Evolutionary conservation across 352 stramenopile species (phyloP), one percentile per base, ranked within the genome.

Genomic region (Globisporangium middletonii): DNA sequence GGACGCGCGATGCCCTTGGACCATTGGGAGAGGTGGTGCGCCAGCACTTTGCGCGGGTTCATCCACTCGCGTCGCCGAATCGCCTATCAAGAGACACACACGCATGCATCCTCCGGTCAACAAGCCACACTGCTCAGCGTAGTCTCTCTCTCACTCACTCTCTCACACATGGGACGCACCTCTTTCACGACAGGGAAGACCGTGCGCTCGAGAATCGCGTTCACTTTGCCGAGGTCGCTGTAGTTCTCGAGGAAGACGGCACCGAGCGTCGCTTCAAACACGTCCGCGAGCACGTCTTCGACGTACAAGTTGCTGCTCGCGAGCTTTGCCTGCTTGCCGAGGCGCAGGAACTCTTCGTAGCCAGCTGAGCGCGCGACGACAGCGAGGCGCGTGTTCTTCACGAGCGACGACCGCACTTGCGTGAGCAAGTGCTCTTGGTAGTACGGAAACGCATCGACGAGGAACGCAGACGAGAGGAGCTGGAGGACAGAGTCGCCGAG

Each of bases 41-140:
- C 53, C 2, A 95, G 77, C 23, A 86, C 69, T 55, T 92, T 89
- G 35, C 75, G 77, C 6, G 83, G 74, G 33, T 83, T 88, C 77
- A 94, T 89, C 83, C 83, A 93, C 60, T 93, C 74, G n/a, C 85
- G 83, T 15, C 80, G 71, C 13, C 64, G 73, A 53, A 95, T 92
- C 15, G 79, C 79, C 60, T 82, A 60, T 27, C 18, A 46, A 46
- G 35, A 53, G 28, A 48, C 13, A 30, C 13, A 53, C n/a, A 23
- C 23, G 23, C 23, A 23, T 23, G 23, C 23, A 27, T 6, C n/a
- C 46, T 23, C 11, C 53, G 51, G 13, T 23, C 15, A 46, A 13
- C 41, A 11, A 48, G 18, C 5, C n/a, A 57, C 23, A 8, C 33
- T 13, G 33, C 33, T 23, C 33, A 38, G 33, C 33, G 42, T 53